phyloP scores from a whole-genome alignment of 2,329 filamentous ascomycete species.

The Claviceps sp. region DNA sequence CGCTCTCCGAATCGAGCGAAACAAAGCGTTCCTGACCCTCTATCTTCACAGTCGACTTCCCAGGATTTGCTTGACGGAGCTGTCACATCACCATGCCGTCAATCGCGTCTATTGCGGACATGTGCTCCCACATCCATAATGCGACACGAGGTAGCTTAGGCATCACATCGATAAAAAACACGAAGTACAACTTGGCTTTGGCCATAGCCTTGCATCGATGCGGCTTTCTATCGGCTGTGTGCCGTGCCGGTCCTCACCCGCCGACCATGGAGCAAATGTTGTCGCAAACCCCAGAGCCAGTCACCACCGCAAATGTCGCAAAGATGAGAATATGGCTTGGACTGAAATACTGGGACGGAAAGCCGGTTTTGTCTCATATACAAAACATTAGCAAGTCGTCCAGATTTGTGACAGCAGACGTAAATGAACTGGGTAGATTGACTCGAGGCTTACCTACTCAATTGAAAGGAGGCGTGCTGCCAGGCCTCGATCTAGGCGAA shows the following conservation, averaged over 20 bases:
- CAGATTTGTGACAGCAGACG: slow-evolving; percentile 53
- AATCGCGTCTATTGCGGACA: slow-evolving; percentile 60
- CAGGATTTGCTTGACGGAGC: background rate
- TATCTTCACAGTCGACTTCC: background rate
- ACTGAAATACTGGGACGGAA: slow-evolving; percentile 77
- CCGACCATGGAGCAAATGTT: slow-evolving; percentile 33
- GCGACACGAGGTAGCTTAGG: slow-evolving; percentile 71
- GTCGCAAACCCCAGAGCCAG: slow-evolving; percentile 35
- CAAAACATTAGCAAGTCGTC: slow-evolving; percentile 60
- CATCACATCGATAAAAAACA: slow-evolving; percentile 69
- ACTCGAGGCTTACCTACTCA: slow-evolving; percentile 51
- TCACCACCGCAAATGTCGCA: slow-evolving; percentile 60
- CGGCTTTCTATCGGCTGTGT: slow-evolving; percentile 70
- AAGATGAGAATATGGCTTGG: slow-evolving; percentile 72
- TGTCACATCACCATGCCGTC: slow-evolving; percentile 20
- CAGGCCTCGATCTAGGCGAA: slow-evolving; percentile 69
- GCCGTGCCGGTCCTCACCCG: slow-evolving; percentile 49
- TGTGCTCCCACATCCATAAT: slow-evolving; percentile 88
- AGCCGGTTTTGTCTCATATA: slow-evolving; percentile 61
- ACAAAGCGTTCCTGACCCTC: too few relatives aligned
- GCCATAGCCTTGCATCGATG: slow-evolving; percentile 67
- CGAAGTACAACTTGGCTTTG: slow-evolving; percentile 66
- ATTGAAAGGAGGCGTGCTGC: slow-evolving; percentile 50
- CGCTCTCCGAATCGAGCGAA: too few relatives aligned
- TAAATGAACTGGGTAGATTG: slow-evolving; percentile 48